A percentile compares a stretch with the other conserved stretches of the same genome.
Evolutionary conservation across 805 yeast species (phyloP).

Genomic region (Candida silvatica): DNA sequence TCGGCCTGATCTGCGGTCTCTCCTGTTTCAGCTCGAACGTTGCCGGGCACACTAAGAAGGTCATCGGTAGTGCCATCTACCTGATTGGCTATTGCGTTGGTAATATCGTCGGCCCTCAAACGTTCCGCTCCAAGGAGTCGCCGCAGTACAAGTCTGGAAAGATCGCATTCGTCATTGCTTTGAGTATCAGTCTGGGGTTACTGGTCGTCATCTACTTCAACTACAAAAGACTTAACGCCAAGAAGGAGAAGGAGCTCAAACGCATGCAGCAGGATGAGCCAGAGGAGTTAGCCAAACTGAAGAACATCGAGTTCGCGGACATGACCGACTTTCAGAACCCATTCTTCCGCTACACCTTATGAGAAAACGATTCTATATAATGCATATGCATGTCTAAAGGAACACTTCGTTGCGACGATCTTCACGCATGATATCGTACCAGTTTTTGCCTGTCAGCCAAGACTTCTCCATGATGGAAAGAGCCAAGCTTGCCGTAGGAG

Average conservation of each 20-base stretch:
- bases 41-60: constrained; percentile 68
- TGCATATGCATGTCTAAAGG: constrained; percentile 30
- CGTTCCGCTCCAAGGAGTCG: constrained; percentile 48
- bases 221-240: constrained; percentile 27
- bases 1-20: constrained; percentile 23
- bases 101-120: constrained; percentile 66
- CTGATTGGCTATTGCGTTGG: constrained; percentile 63
- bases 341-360: constrained; percentile 34
- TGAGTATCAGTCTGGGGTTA: constrained; percentile 6
- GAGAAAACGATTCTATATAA: constrained; percentile 19
- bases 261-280: background rate
- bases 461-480: constrained; percentile 37
- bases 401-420: too few relatives aligned
- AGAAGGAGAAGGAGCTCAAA: constrained; percentile 27
- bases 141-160: constrained; percentile 43
- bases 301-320: constrained; percentile 23
- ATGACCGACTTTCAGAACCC: constrained; percentile 45
- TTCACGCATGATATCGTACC: constrained; percentile 45
- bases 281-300: constrained; percentile 6
- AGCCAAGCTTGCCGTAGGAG: constrained; percentile 23
- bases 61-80: constrained; percentile 47
- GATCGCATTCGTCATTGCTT: constrained; percentile 34
- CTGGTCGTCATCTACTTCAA: constrained; percentile 15
- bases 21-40: constrained; percentile 39
- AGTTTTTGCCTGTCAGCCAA: constrained; percentile 45